Base-by-base conservation (phyloP, 1,284 basidiomycete genomes). In the Macrocystidia cucumis region DNA sequence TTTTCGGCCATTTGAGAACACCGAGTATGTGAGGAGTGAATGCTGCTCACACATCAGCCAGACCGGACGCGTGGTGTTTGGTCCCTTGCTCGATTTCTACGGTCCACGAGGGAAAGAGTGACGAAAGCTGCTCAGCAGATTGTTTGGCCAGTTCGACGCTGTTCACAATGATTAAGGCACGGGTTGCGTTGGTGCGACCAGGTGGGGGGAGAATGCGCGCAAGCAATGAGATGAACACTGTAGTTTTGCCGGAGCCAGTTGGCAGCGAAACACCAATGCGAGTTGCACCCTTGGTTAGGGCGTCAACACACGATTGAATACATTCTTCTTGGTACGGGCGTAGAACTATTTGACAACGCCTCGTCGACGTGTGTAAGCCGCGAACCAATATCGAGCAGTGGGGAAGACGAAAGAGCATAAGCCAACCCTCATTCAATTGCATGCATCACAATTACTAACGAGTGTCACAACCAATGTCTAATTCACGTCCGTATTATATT, bases 201-300 rank as follows among this genome's bases (percentile, higher is more conserved):
- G 44, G 35, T 3, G 73, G 72, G 14, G 75, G 47, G 3, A 49
- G 35, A 19, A 88, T 65, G 13, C 73, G 69, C 6, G 79, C 75
- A 7, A 93, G 66, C 12, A 93, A 69, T 4, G 77, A 75, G 34
- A 91, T 81, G 61, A 93, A 98, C 39, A 93, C 86, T 1, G 88
- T 89, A 1, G 93, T 97, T 59, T 98, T 98, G 5, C 93, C 93
- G 18, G 87, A 78, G 8, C 91, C 90, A 13, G 93, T 96, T 7
- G 92, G 91, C 1, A 91, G 69, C 9, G 87, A 93, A 14, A 95
- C 88, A n/a, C 92, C 92, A 31, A 97, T 86, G 14, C 92, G 80
- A 1, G 76, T 76, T 18, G 61, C 70, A 9, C 78, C 75, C 16
- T 61, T 54, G 17, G 59, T 51, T 13, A 97, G 63, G 1, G 91